Conservation (phyloP, 2,329 filamentous ascomycete genomes). For the Neonectria sp. region DNA sequence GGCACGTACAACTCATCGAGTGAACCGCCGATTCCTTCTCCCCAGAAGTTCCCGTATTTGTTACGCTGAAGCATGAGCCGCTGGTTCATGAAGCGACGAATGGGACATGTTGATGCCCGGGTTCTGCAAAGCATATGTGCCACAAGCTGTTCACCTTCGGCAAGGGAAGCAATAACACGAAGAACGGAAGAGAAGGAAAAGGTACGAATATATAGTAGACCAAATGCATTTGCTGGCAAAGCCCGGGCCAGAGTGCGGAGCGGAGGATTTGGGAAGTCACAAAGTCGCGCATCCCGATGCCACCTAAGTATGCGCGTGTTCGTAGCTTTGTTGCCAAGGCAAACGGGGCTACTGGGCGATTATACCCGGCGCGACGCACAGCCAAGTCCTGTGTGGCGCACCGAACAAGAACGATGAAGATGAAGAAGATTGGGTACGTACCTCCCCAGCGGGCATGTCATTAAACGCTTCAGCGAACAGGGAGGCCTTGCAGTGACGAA, state of each 20-base stretch:
- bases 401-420: constrained; percentile 20
- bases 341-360: constrained; percentile 24
- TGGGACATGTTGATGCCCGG: background rate
- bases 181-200: background rate
- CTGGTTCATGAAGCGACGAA: constrained; percentile 14
- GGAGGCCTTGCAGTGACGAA: background rate
- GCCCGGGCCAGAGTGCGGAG: constrained; percentile 9
- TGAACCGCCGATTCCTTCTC: constrained; percentile 4
- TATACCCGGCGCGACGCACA: constrained; percentile 23
- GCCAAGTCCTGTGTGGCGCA: constrained; percentile 23
- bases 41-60: background rate
- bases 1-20: background rate
- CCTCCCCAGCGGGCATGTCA: constrained; percentile 17
- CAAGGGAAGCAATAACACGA: background rate
- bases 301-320: constrained; percentile 12
- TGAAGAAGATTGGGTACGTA: constrained; percentile 21
- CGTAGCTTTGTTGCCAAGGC: constrained; percentile 18
- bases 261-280: constrained; percentile 24
- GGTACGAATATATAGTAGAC: background rate
- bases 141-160: constrained; percentile 9
- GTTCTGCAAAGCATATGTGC: constrained; percentile 1
- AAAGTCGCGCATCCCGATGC: constrained; percentile 26
- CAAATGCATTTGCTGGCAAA: constrained; percentile 13
- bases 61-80: constrained; percentile 6
- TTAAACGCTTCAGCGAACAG: background rate